Evolutionary conservation across 768 basidiomycete genomes (phyloP), one percentile per base, ranked within the genome.

Genomic region (Termitomyces sp.): DNA sequence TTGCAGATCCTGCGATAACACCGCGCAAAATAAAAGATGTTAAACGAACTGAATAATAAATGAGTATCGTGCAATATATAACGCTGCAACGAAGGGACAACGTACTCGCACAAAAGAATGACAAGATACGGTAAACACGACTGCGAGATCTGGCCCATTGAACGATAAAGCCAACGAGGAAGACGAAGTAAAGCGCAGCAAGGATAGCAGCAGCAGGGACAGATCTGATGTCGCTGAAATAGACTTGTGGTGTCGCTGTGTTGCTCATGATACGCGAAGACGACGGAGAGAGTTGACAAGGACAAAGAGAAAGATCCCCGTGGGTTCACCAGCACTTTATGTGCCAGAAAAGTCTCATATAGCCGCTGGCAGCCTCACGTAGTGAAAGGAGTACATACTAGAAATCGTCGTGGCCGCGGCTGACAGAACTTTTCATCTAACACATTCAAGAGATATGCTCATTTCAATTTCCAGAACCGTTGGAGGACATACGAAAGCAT

Each of bases 151-250:
- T 57, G n/a, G 22, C 3, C 49, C 36, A 33, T 36, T 57, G 49
- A 51, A 57, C 48, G 13, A 48, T 26, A 3, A 57, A 57, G 20
- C 50, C 50, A 33, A 32, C 34, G 0, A 52, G 32, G 14, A 57
- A 37, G 33, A 52, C 6, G 26, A 52, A 52, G 49, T 57, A 57
- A 14, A 57, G 36, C 33, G 33, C 56, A 8, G 50, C 33, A 37
- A 57, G 27, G 6, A 57, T 26, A 10, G 43, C 50, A 32, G 56
- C 56, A 30, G 56, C 56, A 57, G 56, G 43, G 20, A 57, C 42
- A 12, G 49, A 57, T 13, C 14, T 16, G 16, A 57, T 52, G 10
- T 43, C 56, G 12, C 22, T 24, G 24, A 50, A 34, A 40, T 57
- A 57, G 32, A 57, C 32, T n/a, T 43, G 56, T 8, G 46, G 13